phyloP scores from a whole-genome alignment of 805 yeast genomes.

The Candida lessepsii region DNA sequence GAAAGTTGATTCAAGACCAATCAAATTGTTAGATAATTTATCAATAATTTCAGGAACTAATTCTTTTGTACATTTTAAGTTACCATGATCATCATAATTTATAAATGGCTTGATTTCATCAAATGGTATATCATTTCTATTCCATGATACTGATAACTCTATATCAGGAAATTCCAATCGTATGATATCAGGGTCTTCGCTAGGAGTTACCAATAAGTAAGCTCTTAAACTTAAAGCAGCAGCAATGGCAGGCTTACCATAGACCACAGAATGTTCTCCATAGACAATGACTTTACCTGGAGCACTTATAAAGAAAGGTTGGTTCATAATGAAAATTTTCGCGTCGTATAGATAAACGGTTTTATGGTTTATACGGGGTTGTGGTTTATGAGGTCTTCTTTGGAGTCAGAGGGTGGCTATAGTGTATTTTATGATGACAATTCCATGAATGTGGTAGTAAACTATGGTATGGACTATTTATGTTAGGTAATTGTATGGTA shows the following conservation, averaged over 20 bases:
- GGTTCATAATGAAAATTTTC: no score
- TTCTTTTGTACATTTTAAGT: conserved; percentile 43
- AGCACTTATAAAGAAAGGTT: conserved; percentile 70
- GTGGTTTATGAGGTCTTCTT: no score
- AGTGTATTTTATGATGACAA: no score
- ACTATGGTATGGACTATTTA: no score
- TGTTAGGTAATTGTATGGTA: no score
- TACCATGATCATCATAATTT: conserved; percentile 16
- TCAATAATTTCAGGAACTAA: conserved; percentile 58
- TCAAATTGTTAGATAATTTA: conserved; percentile 44
- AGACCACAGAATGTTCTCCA: conserved; percentile 97
- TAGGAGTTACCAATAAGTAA: conserved; percentile 63
- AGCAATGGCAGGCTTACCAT: conserved; percentile 91
- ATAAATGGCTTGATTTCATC: conserved; percentile 26
- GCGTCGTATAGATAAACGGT: no score
- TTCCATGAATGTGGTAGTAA: no score
- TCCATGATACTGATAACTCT: conserved; percentile 64
- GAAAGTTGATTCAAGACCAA: conserved; percentile 49
- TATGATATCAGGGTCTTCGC: conserved; percentile 42
- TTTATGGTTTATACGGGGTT: no score
- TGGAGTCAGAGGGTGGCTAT: no score
- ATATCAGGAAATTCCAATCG: conserved; percentile 83
- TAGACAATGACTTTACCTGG: conserved; percentile 96
- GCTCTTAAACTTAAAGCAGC: conserved; percentile 89
- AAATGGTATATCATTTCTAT: conserved; percentile 61